Evolutionary conservation across 441 rosid species (phyloP), one percentile per base, ranked within the genome.

Genomic region (Populus hybrid): DNA sequence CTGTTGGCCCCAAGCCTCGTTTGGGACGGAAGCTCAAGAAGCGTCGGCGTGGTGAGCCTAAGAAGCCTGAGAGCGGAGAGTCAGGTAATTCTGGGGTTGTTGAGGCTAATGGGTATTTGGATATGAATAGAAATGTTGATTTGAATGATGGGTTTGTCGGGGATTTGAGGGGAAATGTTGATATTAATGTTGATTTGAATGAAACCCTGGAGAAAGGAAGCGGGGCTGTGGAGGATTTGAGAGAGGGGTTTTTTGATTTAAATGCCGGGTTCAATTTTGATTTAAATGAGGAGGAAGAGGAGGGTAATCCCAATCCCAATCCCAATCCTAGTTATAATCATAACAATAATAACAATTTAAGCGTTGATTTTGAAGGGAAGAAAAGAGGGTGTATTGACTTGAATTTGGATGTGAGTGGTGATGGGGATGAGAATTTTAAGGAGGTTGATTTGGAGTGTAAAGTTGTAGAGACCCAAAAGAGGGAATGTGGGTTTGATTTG

Each of bases 371-470:
- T 40, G 30, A 28, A 24, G 83, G 77, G 85, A 87, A 34, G 75
- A 80, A 80, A 83, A 87, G 85, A 59, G 86, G 82, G 46, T 84
- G 80, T 79, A 90, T 94, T 70, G 99, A 96, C 90, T 82, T 96
- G 78, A 96, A 94, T 82, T 72, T 94, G 88, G 98, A 91, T 72
- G 91, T 81, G 1, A 85, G 77, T 85, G 90, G 89, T 75, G 88
- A 89, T 74, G 67, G 82, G 85, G 95, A 92, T 59, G 94, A 86
- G 76, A 78, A 63, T 86, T 77, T 72, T 75, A 36, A 72, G 67
- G 83, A 74, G 75, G 57, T 40, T 69, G 70, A 18, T 69, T 42
- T 50, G 32, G 70, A 61, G 12, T 68, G 28, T 35, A 75, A 67
- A 66, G 70, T 75, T 64, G 42, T 42, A 79, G 82, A 81, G 78